A percentile compares a stretch with the other conserved stretches of the same genome.
Evolutionary conservation across 1,139 yeast genomes (phyloP).

Genomic region (Casaregolazyma suthepensis): DNA sequence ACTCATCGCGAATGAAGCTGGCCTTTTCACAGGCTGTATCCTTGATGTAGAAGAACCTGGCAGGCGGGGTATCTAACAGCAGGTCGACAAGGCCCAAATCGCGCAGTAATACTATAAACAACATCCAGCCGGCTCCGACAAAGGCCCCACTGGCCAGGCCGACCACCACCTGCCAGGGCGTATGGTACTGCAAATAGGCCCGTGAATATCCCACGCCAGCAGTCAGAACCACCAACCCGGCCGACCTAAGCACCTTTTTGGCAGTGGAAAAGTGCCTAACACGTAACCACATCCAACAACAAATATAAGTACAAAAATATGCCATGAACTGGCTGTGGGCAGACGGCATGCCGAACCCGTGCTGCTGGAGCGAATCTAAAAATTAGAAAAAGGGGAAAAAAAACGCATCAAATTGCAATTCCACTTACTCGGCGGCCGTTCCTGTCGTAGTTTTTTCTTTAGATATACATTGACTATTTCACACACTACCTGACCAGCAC

Average conservation of each 20-base stretch:
- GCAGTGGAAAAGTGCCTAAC: slow-evolving; percentile 31
- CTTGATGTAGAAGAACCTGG: slow-evolving; percentile 32
- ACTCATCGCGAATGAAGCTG: slow-evolving; percentile 31
- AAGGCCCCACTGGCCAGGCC: slow-evolving; percentile 62
- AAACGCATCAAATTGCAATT: too few relatives aligned
- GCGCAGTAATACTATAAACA: slow-evolving; percentile 41
- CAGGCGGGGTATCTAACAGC: slow-evolving; percentile 31
- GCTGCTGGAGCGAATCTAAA: slow-evolving; percentile 15
- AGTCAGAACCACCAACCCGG: slow-evolving; percentile 30
- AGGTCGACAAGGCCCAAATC: slow-evolving; percentile 32
- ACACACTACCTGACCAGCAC: slow-evolving; percentile 78
- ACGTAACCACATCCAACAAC: slow-evolving; percentile 45
- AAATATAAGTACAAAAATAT: slow-evolving; percentile 62
- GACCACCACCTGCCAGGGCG: slow-evolving; percentile 61
- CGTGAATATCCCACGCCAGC: slow-evolving; percentile 63
- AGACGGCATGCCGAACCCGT: slow-evolving; percentile 92
- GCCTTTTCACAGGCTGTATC: slow-evolving; percentile 33
- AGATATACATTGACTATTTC: slow-evolving; percentile 67
- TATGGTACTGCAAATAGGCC: slow-evolving; percentile 73
- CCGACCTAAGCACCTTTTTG: slow-evolving; percentile 27
- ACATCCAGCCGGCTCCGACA: slow-evolving; percentile 55
- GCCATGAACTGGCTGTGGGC: slow-evolving; percentile 98
- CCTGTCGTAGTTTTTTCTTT: slow-evolving; percentile 59
- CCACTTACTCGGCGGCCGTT: slow-evolving; percentile 58
- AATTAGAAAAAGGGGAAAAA: too few relatives aligned